A percentile compares a stretch with the other conserved stretches of the same genome.
phyloP scores from a whole-genome alignment of 2,329 filamentous ascomycete genomes.

The Hypoxylon sp. region DNA sequence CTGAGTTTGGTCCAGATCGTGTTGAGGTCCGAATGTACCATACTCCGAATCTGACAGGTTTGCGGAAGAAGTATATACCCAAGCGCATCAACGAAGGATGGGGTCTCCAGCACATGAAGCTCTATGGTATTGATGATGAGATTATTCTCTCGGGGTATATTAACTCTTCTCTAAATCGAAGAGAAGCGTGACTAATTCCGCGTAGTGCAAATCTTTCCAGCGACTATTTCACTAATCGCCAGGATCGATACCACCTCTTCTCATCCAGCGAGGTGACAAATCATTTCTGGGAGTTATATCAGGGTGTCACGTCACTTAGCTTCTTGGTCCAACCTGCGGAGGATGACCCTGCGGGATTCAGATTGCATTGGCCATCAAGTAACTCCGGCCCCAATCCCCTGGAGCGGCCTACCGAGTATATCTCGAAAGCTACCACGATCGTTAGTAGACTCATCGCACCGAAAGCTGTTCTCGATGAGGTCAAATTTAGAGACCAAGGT shows the following conservation, averaged over 20 bases:
- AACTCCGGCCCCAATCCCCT: conserved; percentile 84
- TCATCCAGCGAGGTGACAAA: conserved; percentile 81
- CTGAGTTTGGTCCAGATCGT: conserved; percentile 84
- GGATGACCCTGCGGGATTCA: conserved; percentile 67
- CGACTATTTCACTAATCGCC: conserved; percentile 96
- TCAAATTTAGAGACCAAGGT: conserved; percentile 42
- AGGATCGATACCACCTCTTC: conserved; percentile 95
- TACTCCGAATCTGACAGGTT: conserved; percentile 91
- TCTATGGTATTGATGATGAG: conserved; percentile 95
- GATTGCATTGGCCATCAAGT: conserved; percentile 77
- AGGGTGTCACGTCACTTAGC: conserved; percentile 82
- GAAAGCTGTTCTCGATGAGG: conserved; percentile 51
- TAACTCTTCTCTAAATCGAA: neutral
- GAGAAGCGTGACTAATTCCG: conserved; percentile 36
- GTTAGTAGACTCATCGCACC: conserved; percentile 76
- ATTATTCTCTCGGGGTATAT: conserved; percentile 91
- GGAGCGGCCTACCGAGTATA: conserved; percentile 76
- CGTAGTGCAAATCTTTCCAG: conserved; percentile 83
- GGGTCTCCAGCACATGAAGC: conserved; percentile 99
- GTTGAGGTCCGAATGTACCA: conserved; percentile 98
- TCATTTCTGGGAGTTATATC: conserved; percentile 84
- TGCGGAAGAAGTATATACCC: conserved; percentile 86
- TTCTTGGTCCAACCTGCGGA: conserved; percentile 79
- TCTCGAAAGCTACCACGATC: conserved; percentile 74
- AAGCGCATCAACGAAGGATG: conserved; percentile 96